Percentiles rank a stretch among this genome's conserved stretches.
Conservation (phyloP, 495 filamentous ascomycete species). For the Hypoxylon crocopeplum region DNA sequence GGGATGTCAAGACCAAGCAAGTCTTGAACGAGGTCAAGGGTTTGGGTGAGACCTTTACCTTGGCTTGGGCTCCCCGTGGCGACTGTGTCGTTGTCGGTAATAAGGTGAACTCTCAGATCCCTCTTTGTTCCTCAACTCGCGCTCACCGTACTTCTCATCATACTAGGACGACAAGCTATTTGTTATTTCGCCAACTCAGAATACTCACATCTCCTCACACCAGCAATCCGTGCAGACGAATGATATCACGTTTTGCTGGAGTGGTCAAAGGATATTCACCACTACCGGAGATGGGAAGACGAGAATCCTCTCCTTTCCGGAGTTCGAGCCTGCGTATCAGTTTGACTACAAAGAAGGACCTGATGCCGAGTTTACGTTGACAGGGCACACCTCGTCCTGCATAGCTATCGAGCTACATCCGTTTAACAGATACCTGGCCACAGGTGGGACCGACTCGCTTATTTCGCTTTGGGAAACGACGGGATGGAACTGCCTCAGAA, state of each 20-base stretch:
- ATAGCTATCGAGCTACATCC: slow-evolving; percentile 75
- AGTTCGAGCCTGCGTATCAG: slow-evolving; percentile 55
- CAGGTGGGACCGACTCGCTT: slow-evolving; percentile 87
- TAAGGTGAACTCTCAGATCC: slow-evolving; percentile 63
- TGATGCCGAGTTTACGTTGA: slow-evolving; percentile 65
- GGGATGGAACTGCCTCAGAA: slow-evolving; percentile 88
- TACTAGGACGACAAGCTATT: slow-evolving; percentile 73
- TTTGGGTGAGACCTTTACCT: slow-evolving; percentile 80
- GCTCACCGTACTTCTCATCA: slow-evolving; percentile 7
- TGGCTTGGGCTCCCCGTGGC: slow-evolving; percentile 91
- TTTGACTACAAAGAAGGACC: slow-evolving; percentile 49
- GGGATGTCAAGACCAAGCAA: slow-evolving; percentile 86
- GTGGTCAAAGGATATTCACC: slow-evolving; percentile 73
- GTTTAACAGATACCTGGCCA: slow-evolving; percentile 79
- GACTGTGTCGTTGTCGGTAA: slow-evolving; percentile 80
- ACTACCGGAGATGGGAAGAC: slow-evolving; percentile 84
- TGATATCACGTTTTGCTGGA: slow-evolving; percentile 81
- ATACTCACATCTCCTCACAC: slow-evolving; percentile 63
- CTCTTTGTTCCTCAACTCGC: background rate
- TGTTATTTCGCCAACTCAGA: slow-evolving; percentile 62
- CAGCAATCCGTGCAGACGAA: slow-evolving; percentile 81
- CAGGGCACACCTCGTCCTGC: slow-evolving; percentile 83
- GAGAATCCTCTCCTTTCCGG: slow-evolving; percentile 78
- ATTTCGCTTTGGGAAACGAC: slow-evolving; percentile 91
- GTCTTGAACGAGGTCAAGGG: slow-evolving; percentile 81